Evolutionary conservation across 1,284 basidiomycete species (phyloP), one percentile per base, ranked within the genome.

Genomic region (Boletus semigastroideus): DNA sequence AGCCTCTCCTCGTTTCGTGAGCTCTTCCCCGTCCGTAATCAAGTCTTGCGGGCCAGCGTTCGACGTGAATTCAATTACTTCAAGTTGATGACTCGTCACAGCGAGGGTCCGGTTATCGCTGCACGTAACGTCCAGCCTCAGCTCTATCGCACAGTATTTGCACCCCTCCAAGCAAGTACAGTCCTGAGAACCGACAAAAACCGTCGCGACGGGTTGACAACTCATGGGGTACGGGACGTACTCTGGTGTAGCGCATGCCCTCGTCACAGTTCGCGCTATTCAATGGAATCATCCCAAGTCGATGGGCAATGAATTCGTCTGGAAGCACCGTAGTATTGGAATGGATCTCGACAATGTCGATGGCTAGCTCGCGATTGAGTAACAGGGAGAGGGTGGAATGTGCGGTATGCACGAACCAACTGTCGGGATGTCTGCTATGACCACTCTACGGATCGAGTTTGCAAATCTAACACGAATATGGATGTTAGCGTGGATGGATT

Each of bases 271-370:
- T 87, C 41, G 82, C 77, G 68, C 92, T 96, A 43, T 91, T 78
- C 19, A 99, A 76, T 8, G 97, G 97, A 20, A 99, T 81, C 83
- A 98, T 88, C 20, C 97, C 97, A 22, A 99, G 77, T 41, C 97
- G 84, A 71, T 99, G 97, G 1, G 94, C 92, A 55, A 99, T 87
- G 75, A 97, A 97, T 74, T 99, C 97, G 72, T 99, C 97, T 1
- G 96, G 92, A 31, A 99, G 74, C 4, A 98, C 95, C 1, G 91
- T 88, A 9, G 94, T 96, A 69, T 99, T 99, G 52, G 83, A 83
- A 57, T 89, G 80, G 59, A 99, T 90, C 69, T 96, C 92, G 4
- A 99, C 96, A 74, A 96, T 87, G 75, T 99, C 97, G 62, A 99
- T 98, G 25, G 95, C 96, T 93, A 60, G 49, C 45, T 28, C 20